Evolutionary conservation across 768 basidiomycete species (phyloP), one percentile per base, ranked within the genome.

Genomic region (Tulasnella sp.): DNA sequence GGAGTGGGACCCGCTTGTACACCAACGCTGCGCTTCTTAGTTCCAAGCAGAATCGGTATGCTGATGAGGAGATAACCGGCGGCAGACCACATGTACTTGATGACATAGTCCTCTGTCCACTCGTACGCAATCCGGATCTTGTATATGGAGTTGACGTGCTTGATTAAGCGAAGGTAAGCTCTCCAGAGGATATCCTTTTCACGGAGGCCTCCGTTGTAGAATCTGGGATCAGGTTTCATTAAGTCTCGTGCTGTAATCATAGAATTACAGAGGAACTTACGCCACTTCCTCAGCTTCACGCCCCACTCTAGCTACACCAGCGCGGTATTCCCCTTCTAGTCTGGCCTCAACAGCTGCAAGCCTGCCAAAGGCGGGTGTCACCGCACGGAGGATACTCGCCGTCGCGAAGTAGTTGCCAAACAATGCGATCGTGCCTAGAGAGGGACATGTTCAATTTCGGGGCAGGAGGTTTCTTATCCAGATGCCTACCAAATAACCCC

Each of bases 101-200:
- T 95, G 25, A 97, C 92, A 79, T 94, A 96, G 84, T 97, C 96
- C 81, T 97, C 96, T 0, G 93, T 97, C 96, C 93, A 97, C 84
- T 90, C 93, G 80, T 94, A 96, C 1, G 91, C 91, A 68, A 96
- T 93, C 19, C 94, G 91, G 72, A 94, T 93, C 92, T 93, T 77
- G 68, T 40, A 96, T 68, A 98, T 94, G 0, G 89, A 91, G 80
- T 98, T 96, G 74, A 97, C 88, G 79, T 99, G 96, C 79, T 89
- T 91, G 79, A 96, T 94, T 29, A 98, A 83, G 37, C 88, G 86
- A 78, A 91, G 81, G 79, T 98, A 98, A 0, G 94, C 91, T 22
- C 85, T 83, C 72, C 88, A 89, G 52, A 99, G 84, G 68, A 98
- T 96, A 77, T 91, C 90, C 79, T 89, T 89, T 83, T 99, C 97